These are phyloP conservation scores for Nectriaceae sp. DNA, from an alignment of 2,329 filamentous ascomycete species.

Conservation along the genomic window DNA sequence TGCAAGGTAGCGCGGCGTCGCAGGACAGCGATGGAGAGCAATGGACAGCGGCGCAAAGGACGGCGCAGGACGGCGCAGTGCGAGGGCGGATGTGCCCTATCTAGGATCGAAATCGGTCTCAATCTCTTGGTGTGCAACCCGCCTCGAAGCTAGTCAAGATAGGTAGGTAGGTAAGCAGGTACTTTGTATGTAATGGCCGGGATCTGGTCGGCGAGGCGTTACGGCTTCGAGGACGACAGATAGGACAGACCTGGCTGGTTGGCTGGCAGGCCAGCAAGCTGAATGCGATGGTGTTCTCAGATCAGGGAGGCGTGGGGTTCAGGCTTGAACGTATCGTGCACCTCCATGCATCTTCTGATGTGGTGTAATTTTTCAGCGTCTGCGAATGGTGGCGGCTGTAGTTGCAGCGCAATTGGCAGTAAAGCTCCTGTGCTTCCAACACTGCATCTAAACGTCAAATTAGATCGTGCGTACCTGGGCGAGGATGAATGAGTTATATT, in stretches of 20 bases:
- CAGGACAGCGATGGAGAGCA: not conserved
- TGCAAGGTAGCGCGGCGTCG: not conserved
- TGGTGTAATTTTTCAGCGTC: not conserved
- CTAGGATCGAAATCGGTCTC: constrained; percentile 5
- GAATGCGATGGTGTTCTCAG: too few species aligned
- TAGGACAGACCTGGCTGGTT: not conserved
- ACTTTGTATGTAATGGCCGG: not conserved
- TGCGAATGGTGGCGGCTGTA: not conserved
- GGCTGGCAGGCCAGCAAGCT: not conserved
- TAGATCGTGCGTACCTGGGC: not conserved
- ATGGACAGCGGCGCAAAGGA: not conserved
- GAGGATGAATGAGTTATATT: not conserved
- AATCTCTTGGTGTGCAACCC: not conserved
- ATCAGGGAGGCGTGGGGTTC: not conserved
- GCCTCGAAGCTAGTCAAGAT: constrained; percentile 9
- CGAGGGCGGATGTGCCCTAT: constrained; percentile 24
- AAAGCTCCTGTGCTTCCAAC: not conserved
- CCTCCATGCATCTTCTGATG: not conserved
- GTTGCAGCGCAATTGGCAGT: not conserved
- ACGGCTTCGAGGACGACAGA: not conserved
- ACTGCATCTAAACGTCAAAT: not conserved
- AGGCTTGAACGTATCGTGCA: not conserved
- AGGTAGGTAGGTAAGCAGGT: constrained; percentile 6
- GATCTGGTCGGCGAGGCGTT: not conserved
- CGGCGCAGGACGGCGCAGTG: constrained; percentile 17